Evolutionary conservation across 1,284 basidiomycete genomes (phyloP).

Genomic region (Boletus sp.): DNA sequence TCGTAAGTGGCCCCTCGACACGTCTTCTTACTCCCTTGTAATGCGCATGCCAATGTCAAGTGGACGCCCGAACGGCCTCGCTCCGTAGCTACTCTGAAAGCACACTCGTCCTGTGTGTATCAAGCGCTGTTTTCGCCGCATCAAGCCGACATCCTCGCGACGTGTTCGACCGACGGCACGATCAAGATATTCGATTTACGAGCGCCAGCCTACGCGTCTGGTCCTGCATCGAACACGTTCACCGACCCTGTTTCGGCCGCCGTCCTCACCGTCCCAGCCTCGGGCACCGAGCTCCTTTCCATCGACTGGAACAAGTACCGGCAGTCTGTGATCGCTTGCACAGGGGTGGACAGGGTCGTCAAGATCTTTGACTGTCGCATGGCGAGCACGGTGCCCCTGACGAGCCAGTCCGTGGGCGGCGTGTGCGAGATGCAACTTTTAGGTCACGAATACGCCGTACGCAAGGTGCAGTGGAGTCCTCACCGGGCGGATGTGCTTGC

Average conservation of each 20-base stretch:
- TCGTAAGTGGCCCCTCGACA: conserved; percentile 51
- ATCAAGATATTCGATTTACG: conserved; percentile 81
- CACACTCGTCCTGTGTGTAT: conserved; percentile 84
- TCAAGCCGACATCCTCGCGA: conserved; percentile 74
- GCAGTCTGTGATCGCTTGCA: conserved; percentile 74
- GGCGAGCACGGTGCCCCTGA: conserved; percentile 50
- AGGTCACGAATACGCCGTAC: conserved; percentile 80
- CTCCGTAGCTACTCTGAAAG: conserved; percentile 77
- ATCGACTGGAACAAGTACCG: conserved; percentile 94
- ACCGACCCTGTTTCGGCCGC: conserved; percentile 61
- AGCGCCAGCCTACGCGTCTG: conserved; percentile 44
- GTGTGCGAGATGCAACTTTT: conserved; percentile 61
- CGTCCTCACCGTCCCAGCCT: conserved; percentile 66
- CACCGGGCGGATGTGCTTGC: conserved; percentile 76
- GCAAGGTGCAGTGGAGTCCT: conserved; percentile 79
- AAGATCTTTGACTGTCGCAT: conserved; percentile 87
- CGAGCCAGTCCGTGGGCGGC: conserved; percentile 56
- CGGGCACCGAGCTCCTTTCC: conserved; percentile 67
- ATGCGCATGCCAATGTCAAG: conserved; percentile 38
- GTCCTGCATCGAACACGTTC: conserved; percentile 48
- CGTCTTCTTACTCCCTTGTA: background rate
- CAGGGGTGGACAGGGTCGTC: conserved; percentile 75
- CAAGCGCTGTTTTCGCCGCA: conserved; percentile 90
- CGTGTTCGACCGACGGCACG: conserved; percentile 83
- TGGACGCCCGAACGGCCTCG: conserved; percentile 82